These are phyloP conservation scores for Lupinus albus DNA, from an alignment of 306 rosid species.

Conservation along the genomic window DNA sequence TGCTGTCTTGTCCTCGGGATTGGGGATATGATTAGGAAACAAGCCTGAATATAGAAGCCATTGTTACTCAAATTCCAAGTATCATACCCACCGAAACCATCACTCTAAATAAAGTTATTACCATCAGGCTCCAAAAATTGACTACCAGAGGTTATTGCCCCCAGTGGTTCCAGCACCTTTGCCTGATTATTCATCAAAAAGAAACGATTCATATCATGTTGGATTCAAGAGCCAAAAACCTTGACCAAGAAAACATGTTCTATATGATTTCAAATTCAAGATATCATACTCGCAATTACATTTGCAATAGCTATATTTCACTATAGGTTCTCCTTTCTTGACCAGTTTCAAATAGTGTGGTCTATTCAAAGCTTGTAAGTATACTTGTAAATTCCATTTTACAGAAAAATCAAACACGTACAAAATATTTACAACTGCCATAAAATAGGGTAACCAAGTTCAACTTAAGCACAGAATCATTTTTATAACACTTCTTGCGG, in stretches of 20 bases:
- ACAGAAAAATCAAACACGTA: neutral
- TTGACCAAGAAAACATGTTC: slow-evolving; percentile 15
- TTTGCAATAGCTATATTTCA: slow-evolving; percentile 3
- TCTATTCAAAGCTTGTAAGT: neutral
- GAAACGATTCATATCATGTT: slow-evolving; percentile 31
- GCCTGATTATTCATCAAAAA: slow-evolving; percentile 59
- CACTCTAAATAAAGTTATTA: slow-evolving; percentile 47
- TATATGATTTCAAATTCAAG: slow-evolving; percentile 8
- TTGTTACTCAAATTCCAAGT: slow-evolving; percentile 19
- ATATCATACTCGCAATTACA: neutral
- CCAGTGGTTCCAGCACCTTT: slow-evolving; percentile 92
- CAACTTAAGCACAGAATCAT: slow-evolving; percentile 15
- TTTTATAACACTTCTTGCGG: slow-evolving; percentile 17
- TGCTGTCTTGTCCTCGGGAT: slow-evolving; percentile 97
- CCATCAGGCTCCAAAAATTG: slow-evolving; percentile 99
- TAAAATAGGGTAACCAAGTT: neutral
- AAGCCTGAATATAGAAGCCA: slow-evolving; percentile 58
- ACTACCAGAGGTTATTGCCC: slow-evolving; percentile 87
- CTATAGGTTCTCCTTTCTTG: neutral
- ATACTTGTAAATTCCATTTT: neutral
- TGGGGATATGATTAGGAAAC: slow-evolving; percentile 97
- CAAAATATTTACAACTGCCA: slow-evolving; percentile 1
- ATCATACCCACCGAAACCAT: slow-evolving; percentile 28
- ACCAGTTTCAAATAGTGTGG: slow-evolving; percentile 8
- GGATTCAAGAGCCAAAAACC: slow-evolving; percentile 33